These are phyloP conservation scores for Linnemannia zychae DNA, from an alignment of 192 early-diverging fungal genomes.

Conservation along the genomic window DNA sequence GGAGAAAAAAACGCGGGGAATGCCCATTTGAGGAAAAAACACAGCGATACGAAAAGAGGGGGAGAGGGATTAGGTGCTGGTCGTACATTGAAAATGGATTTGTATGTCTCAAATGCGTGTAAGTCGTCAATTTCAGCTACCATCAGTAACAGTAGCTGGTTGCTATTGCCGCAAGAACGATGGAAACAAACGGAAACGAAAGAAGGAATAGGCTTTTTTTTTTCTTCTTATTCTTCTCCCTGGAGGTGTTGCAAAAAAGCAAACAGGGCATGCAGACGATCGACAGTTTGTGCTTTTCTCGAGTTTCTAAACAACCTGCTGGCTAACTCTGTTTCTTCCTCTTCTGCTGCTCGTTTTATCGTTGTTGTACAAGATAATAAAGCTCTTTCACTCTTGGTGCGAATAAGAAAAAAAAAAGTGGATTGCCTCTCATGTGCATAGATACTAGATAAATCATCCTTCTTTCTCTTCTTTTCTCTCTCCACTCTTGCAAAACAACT, in stretches of 20 bases:
- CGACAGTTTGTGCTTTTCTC: too few relatives aligned
- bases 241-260: too few relatives aligned
- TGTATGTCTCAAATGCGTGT: too few relatives aligned
- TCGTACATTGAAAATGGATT: not conserved
- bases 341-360: not conserved
- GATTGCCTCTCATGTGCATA: not conserved
- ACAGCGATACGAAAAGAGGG: not conserved
- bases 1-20: not conserved
- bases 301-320: too few relatives aligned
- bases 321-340: not conserved
- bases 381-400: not conserved
- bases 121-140: not conserved
- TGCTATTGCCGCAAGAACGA: too few relatives aligned
- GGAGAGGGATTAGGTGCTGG: not conserved
- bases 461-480: not conserved
- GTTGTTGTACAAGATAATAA: slow-evolving; percentile 2
- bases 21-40: slow-evolving; percentile 2
- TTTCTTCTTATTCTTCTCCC: too few relatives aligned
- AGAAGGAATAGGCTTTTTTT: too few relatives aligned
- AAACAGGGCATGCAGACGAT: too few relatives aligned
- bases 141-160: too few relatives aligned
- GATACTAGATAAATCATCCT: not conserved
- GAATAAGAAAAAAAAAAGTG: not conserved
- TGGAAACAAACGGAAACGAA: too few relatives aligned
- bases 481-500: not conserved